phyloP scores from a whole-genome alignment of 2,329 filamentous ascomycete species.

The Fusarium falciforme region DNA sequence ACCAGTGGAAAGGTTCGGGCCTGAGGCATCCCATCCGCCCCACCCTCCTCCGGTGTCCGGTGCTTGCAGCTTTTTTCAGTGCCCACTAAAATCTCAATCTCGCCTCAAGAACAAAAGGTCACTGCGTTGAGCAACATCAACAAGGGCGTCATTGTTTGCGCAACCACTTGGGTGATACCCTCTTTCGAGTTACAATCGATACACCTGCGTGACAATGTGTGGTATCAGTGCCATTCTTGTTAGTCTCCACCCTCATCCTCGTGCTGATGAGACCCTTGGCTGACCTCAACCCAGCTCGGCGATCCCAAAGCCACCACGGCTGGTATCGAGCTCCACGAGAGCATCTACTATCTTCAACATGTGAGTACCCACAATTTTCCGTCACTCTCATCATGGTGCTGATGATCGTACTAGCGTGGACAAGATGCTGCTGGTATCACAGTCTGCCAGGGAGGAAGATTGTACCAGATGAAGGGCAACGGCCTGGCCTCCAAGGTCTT shows the following conservation, averaged over 20 bases:
- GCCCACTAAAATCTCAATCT: not conserved
- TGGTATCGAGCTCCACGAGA: slow-evolving; percentile 75
- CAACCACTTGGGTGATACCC: not conserved
- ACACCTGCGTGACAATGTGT: slow-evolving; percentile 6
- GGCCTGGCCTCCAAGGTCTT: slow-evolving; percentile 68
- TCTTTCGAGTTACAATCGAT: not conserved
- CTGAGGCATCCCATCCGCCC: not conserved
- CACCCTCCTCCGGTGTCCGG: not conserved
- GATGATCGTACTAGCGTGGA: slow-evolving; percentile 65
- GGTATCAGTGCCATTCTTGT: slow-evolving; percentile 18
- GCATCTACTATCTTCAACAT: slow-evolving; percentile 74
- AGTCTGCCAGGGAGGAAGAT: slow-evolving; percentile 79
- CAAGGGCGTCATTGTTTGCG: not conserved
- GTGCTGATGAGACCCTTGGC: not conserved
- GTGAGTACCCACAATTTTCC: slow-evolving; percentile 39
- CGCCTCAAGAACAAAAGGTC: not conserved
- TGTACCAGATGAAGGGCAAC: slow-evolving; percentile 91
- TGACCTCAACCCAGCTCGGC: slow-evolving; percentile 41
- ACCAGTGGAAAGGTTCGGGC: not conserved
- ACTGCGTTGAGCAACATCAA: not conserved
- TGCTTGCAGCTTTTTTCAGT: not conserved
- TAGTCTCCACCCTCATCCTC: not conserved
- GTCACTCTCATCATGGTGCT: slow-evolving; percentile 12
- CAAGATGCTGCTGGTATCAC: slow-evolving; percentile 91
- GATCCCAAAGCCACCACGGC: slow-evolving; percentile 54